Conservation (phyloP, 768 basidiomycete genomes). For the Mycena filopes region DNA sequence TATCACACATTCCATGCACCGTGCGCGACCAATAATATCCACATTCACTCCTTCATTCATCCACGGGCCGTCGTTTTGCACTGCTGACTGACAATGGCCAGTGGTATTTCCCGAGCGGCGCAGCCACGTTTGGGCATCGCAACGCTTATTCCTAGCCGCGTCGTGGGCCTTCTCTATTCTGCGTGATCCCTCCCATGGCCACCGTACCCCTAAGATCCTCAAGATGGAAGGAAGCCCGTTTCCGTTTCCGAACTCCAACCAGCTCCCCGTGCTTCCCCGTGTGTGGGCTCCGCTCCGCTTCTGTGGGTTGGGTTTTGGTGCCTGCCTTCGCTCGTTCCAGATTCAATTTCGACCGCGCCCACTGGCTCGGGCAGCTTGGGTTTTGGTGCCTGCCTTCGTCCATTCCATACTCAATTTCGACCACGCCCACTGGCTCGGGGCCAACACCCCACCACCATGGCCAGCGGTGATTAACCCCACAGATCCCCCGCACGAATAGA, state of each 20-base stretch:
- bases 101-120: no score
- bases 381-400: no score
- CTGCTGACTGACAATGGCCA: no score
- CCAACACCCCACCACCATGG: no score
- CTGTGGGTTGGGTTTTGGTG: background rate
- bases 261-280: no score
- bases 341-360: background rate
- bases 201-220: background rate
- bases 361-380: background rate
- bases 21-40: slow-evolving; percentile 5
- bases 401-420: background rate
- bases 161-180: background rate
- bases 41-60: no score
- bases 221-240: background rate
- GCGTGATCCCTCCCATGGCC: background rate
- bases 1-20: slow-evolving; percentile 14
- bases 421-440: background rate
- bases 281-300: no score
- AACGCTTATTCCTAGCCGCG: no score
- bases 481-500: background rate
- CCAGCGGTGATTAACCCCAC: background rate
- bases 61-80: background rate
- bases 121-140: no score
- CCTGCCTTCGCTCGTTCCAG: background rate
- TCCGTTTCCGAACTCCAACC: background rate